phyloP scores from a whole-genome alignment of 768 basidiomycete species.

The Gyrodon lividus region DNA sequence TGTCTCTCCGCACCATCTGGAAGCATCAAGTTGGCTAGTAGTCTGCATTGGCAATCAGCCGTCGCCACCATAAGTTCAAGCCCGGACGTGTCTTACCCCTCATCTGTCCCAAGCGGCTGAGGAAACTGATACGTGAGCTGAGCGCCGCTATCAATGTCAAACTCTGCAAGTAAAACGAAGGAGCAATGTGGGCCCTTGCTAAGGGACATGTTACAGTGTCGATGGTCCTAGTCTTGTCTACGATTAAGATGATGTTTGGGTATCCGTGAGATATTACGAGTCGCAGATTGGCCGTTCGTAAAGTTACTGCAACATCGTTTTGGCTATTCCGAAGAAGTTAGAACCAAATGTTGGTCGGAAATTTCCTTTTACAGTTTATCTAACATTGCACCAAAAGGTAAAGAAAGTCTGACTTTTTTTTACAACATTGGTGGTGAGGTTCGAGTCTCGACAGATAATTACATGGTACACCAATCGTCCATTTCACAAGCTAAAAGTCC shows the following conservation, averaged over 20 bases:
- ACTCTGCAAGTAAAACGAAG: constrained; percentile 96
- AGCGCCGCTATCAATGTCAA: constrained; percentile 94
- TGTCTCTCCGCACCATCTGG: constrained; percentile 97
- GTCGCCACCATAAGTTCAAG: neutral
- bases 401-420: neutral
- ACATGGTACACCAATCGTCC: neutral
- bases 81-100: constrained; percentile 61
- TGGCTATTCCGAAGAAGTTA: neutral
- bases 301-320: constrained; percentile 8
- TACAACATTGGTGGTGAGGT: neutral
- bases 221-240: neutral
- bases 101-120: constrained; percentile 90
- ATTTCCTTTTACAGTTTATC: constrained; percentile 29
- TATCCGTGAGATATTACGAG: constrained; percentile 10
- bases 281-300: neutral
- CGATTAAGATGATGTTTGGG: neutral
- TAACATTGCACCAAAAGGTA: neutral
- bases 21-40: constrained; percentile 96
- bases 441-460: too few relatives aligned
- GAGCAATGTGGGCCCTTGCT: constrained; percentile 77
- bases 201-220: constrained; percentile 41
- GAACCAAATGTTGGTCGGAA: constrained; percentile 6
- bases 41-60: constrained; percentile 41
- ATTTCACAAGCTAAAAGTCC: neutral
- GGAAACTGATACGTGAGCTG: constrained; percentile 96